Percentiles rank a stretch among this genome's conserved stretches.
Conservation (phyloP, 805 yeast genomes). For the Spencermartinsiella europaea region DNA sequence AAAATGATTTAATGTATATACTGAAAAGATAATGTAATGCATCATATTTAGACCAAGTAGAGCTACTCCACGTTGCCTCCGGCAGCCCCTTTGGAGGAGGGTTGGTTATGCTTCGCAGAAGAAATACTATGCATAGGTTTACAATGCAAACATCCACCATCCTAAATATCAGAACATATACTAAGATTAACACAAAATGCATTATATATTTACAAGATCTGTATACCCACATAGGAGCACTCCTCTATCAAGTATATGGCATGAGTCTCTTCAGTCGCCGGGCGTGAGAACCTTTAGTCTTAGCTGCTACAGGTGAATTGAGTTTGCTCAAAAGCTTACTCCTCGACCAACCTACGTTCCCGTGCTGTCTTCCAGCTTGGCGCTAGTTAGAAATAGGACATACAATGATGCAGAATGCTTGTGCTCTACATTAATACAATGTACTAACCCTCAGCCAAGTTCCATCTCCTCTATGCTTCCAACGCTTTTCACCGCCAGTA, state of each 20-base stretch:
- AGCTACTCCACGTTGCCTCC: no score
- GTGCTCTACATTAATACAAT: no score
- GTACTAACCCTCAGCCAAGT: conserved; percentile 49
- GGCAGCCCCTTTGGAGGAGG: no score
- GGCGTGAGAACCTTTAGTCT: conserved; percentile 30
- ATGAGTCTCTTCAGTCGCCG: conserved; percentile 10
- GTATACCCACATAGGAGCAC: no score
- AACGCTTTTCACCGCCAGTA: conserved; percentile 82
- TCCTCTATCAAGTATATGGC: conserved; percentile 12
- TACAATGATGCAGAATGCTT: no score
- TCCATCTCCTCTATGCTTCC: conserved; percentile 68
- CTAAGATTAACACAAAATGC: neutral
- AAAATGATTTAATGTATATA: neutral
- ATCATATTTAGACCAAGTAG: no score
- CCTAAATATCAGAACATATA: no score
- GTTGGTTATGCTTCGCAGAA: no score
- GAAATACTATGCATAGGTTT: no score
- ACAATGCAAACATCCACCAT: no score
- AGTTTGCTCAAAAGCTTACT: conserved; percentile 46
- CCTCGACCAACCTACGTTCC: conserved; percentile 82
- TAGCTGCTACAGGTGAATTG: conserved; percentile 55
- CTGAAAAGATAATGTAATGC: no score
- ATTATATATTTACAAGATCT: neutral
- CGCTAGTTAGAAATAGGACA: no score
- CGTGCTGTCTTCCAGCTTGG: conserved; percentile 85